Percentiles rank a stretch among this genome's conserved stretches.
Conservation (phyloP, 257 asterid genomes). For the Fraxinus cuspidata region DNA sequence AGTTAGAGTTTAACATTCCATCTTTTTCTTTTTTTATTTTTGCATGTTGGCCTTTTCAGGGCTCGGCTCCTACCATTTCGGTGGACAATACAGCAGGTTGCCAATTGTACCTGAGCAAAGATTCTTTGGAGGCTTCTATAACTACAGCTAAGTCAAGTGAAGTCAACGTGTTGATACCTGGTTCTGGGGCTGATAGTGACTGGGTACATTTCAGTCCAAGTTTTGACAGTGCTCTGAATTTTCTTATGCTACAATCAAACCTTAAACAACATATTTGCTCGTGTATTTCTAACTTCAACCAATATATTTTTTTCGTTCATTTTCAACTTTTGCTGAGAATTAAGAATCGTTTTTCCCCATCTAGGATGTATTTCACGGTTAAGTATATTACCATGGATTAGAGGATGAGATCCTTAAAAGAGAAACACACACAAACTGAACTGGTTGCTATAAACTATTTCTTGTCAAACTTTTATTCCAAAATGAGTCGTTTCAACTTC, state of each 20-base stretch:
- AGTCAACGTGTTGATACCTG: slow-evolving; percentile 86
- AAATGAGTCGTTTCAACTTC: neutral
- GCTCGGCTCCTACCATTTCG: slow-evolving; percentile 91
- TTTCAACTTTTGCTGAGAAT: neutral
- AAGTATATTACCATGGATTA: neutral
- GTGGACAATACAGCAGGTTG: slow-evolving; percentile 94
- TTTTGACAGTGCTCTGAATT: too few species aligned
- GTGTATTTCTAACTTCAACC: neutral
- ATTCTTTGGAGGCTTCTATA: slow-evolving; percentile 75
- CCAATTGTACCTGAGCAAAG: slow-evolving; percentile 88
- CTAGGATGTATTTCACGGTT: neutral
- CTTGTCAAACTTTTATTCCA: neutral
- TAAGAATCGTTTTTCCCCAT: too few species aligned
- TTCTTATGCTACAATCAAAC: neutral
- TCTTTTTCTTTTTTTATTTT: slow-evolving; percentile 7
- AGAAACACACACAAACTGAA: neutral
- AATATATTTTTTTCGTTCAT: neutral
- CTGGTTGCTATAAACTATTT: neutral
- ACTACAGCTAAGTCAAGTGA: slow-evolving; percentile 97
- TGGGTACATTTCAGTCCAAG: slow-evolving; percentile 59
- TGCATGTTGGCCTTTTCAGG: slow-evolving; percentile 44
- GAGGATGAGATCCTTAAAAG: neutral
- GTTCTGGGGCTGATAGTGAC: slow-evolving; percentile 73
- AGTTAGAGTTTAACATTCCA: neutral
- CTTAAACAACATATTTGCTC: neutral